Percentiles rank a stretch among this genome's conserved stretches.
phyloP scores from a whole-genome alignment of 2,329 filamentous ascomycete species.

The Fusarium liriodendri region DNA sequence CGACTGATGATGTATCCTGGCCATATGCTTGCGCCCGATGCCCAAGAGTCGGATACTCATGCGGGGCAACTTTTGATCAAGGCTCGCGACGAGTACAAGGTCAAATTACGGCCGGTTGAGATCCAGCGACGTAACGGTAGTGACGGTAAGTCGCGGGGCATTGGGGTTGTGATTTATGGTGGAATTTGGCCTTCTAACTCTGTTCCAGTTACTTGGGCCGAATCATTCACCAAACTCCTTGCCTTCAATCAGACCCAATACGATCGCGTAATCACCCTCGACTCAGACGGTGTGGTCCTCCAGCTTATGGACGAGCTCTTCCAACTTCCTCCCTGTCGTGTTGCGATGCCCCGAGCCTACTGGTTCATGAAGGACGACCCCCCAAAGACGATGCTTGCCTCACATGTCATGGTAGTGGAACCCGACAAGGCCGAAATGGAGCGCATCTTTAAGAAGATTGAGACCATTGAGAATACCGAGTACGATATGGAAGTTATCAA shows the following conservation, averaged over 20 bases:
- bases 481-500: constrained; percentile 79
- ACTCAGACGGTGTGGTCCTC: constrained; percentile 75
- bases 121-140: constrained; percentile 51
- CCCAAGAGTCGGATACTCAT: not conserved
- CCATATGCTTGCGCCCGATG: constrained; percentile 47
- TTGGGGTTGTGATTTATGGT: not conserved
- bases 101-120: constrained; percentile 56
- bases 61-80: constrained; percentile 49
- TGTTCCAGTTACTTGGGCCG: constrained; percentile 65
- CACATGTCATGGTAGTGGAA: constrained; percentile 68
- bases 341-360: constrained; percentile 79
- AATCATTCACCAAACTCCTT: constrained; percentile 75
- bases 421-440: constrained; percentile 65
- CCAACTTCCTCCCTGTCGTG: constrained; percentile 68
- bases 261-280: constrained; percentile 57
- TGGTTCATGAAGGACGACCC: constrained; percentile 66
- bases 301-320: constrained; percentile 78
- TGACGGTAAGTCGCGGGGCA: constrained; percentile 46
- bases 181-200: not conserved
- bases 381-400: constrained; percentile 64
- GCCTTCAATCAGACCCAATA: constrained; percentile 77
- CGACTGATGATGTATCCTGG: constrained; percentile 60
- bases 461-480: constrained; percentile 47
- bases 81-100: constrained; percentile 57
- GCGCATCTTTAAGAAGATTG: constrained; percentile 47